Evolutionary conservation across 352 stramenopile species (phyloP).

Genomic region (Phytophthora foliorum): DNA sequence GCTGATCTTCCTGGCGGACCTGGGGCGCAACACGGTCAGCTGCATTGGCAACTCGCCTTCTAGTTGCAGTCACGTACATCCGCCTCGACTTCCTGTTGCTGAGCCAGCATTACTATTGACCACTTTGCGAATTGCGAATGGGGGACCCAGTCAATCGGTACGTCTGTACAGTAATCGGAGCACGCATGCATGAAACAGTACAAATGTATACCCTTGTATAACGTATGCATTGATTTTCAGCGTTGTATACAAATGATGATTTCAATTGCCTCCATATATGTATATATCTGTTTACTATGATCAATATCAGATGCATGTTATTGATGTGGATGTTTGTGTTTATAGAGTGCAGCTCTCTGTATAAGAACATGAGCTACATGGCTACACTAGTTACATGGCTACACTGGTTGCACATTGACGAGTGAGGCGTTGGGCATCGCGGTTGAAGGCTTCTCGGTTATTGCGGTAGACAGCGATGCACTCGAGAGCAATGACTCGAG

Average conservation of each 20-base stretch:
- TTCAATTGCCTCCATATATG: too few relatives aligned
- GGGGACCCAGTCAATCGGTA: constrained; percentile 25
- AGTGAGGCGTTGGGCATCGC: constrained; percentile 49
- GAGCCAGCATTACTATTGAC: constrained; percentile 66
- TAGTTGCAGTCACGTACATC: constrained; percentile 59
- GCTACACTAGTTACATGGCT: constrained; percentile 17
- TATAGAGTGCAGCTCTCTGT: constrained; percentile 17
- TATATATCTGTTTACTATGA: too few relatives aligned
- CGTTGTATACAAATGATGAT: too few relatives aligned
- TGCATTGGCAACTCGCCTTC: neutral
- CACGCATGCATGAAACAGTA: neutral
- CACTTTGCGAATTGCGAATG: neutral
- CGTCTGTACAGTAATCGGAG: constrained; percentile 37
- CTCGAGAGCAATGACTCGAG: constrained; percentile 60
- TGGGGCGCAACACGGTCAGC: constrained; percentile 41
- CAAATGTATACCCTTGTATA: too few relatives aligned
- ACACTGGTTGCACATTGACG: constrained; percentile 21
- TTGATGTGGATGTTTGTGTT: too few relatives aligned
- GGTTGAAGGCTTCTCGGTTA: constrained; percentile 45
- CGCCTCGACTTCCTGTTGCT: constrained; percentile 86
- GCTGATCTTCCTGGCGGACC: constrained; percentile 97
- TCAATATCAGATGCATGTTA: too few relatives aligned
- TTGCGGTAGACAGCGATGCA: constrained; percentile 59
- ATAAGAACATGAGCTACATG: constrained; percentile 19
- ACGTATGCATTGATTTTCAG: too few relatives aligned